Evolutionary conservation across 768 basidiomycete species (phyloP).

Genomic region (Pisolithus sp.): DNA sequence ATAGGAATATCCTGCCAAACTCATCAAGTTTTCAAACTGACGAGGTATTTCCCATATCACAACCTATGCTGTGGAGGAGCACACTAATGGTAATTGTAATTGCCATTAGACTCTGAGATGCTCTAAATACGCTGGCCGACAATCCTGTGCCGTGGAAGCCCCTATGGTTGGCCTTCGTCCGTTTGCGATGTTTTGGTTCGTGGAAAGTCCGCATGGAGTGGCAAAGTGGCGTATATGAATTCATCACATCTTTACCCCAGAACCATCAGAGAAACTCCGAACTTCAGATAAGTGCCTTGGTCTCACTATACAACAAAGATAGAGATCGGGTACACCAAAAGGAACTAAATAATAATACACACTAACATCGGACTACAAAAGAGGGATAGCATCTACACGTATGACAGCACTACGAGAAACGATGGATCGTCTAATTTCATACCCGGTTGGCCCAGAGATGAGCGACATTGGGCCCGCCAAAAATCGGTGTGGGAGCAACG

Average conservation of each 20-base stretch:
- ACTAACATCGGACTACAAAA: not conserved
- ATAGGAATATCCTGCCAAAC: slow-evolving; percentile 5
- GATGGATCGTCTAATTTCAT: slow-evolving; percentile 13
- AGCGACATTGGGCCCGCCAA: slow-evolving; percentile 29
- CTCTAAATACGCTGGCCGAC: not conserved
- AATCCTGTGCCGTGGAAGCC: not conserved
- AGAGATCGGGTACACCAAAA: slow-evolving; percentile 2
- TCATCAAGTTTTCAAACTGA: slow-evolving; percentile 6
- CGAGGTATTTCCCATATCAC: not conserved
- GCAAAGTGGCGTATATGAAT: not conserved
- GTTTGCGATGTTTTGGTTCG: not conserved
- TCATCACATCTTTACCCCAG: not conserved
- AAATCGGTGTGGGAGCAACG: slow-evolving; percentile 28
- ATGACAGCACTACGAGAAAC: not conserved
- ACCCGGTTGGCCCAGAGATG: slow-evolving; percentile 29
- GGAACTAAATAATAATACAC: not conserved
- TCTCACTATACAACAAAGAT: not conserved
- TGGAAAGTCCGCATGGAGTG: not conserved
- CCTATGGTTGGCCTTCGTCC: not conserved
- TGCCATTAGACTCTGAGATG: too few species aligned
- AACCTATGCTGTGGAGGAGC: not conserved
- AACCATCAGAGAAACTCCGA: not conserved
- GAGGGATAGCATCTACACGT: not conserved
- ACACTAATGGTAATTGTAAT: too few species aligned
- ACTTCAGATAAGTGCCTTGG: not conserved